These are phyloP conservation scores for Sporopachydermia quercuum DNA, from an alignment of 805 yeast genomes.

Conservation along the genomic window DNA sequence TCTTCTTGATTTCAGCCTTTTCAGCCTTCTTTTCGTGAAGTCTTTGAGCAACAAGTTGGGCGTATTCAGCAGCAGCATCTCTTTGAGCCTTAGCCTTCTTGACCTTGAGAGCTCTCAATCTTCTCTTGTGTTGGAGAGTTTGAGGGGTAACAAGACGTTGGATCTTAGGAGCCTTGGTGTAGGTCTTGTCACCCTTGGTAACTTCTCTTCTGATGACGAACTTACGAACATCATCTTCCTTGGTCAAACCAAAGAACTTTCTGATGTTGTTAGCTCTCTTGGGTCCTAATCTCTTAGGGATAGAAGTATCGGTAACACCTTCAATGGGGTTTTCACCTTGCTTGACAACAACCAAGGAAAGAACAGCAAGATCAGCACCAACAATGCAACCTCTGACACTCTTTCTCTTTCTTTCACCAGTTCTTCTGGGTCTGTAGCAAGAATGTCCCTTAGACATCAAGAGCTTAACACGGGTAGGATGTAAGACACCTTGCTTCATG, in stretches of 20 bases:
- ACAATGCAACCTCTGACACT: constrained; percentile 99
- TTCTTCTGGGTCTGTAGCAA: constrained; percentile 99
- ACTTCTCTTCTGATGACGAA: constrained; percentile 98
- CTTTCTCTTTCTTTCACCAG: constrained; percentile 99
- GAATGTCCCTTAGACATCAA: constrained; percentile 88
- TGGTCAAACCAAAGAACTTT: constrained; percentile 96
- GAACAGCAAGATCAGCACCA: constrained; percentile 90
- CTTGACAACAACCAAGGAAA: constrained; percentile 86
- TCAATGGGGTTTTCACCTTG: constrained; percentile 94
- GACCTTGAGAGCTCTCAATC: constrained; percentile 82
- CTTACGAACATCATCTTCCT: constrained; percentile 82
- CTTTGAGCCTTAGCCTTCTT: constrained; percentile 97
- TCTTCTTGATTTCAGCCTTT: constrained; percentile 97
- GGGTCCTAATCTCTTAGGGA: constrained; percentile 99
- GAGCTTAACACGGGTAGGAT: constrained; percentile 98
- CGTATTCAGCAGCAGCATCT: constrained; percentile 99
- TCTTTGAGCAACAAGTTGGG: constrained; percentile 96
- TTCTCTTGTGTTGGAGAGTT: constrained; percentile 98
- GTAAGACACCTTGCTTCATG: constrained; percentile 99
- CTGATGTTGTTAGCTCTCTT: constrained; percentile 99
- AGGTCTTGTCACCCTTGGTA: constrained; percentile 94
- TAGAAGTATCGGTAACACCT: constrained; percentile 88
- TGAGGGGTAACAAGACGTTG: constrained; percentile 99
- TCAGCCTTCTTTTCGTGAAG: constrained; percentile 97
- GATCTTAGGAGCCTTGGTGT: constrained; percentile 99